These are phyloP conservation scores for Bothriochloa decipiens DNA, from an alignment of 176 grass and related monocot genomes.

Conservation along the genomic window DNA sequence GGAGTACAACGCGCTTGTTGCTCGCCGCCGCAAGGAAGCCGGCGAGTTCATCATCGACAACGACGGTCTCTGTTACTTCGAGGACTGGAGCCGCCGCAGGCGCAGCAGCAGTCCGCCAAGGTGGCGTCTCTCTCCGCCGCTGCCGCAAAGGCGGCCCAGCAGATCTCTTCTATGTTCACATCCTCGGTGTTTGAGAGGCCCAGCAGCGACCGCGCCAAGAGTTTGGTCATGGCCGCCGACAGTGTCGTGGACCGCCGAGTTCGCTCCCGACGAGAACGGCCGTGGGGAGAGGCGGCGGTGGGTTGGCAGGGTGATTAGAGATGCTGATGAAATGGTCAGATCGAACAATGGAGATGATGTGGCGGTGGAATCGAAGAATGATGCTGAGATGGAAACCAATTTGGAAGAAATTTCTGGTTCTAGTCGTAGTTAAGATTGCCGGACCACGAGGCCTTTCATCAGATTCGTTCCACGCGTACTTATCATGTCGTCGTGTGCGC, in stretches of 20 bases:
- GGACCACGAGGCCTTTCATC: no score
- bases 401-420: conserved; percentile 37
- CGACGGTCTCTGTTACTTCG: conserved; percentile 80
- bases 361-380: conserved; percentile 37
- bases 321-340: conserved; percentile 28
- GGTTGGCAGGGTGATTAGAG: conserved; percentile 44
- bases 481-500: no score
- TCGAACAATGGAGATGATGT: conserved; percentile 44
- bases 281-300: conserved; percentile 73
- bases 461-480: no score
- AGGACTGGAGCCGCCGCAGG: conserved; percentile 80
- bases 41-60: conserved; percentile 84
- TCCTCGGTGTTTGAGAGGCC: conserved; percentile 71
- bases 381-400: conserved; percentile 40
- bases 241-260: conserved; percentile 85
- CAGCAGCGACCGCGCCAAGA: conserved; percentile 53
- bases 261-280: conserved; percentile 76
- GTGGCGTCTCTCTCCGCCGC: conserved; percentile 57
- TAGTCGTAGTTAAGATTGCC: background rate
- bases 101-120: conserved; percentile 50
- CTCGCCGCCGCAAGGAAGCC: conserved; percentile 65
- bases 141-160: conserved; percentile 56
- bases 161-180: conserved; percentile 79
- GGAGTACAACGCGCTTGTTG: conserved; percentile 80
- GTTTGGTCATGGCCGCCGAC: conserved; percentile 30